Evolutionary conservation across 2,329 filamentous ascomycete species (phyloP), one percentile per base, ranked within the genome.

Genomic region (Fusarium tupiense): DNA sequence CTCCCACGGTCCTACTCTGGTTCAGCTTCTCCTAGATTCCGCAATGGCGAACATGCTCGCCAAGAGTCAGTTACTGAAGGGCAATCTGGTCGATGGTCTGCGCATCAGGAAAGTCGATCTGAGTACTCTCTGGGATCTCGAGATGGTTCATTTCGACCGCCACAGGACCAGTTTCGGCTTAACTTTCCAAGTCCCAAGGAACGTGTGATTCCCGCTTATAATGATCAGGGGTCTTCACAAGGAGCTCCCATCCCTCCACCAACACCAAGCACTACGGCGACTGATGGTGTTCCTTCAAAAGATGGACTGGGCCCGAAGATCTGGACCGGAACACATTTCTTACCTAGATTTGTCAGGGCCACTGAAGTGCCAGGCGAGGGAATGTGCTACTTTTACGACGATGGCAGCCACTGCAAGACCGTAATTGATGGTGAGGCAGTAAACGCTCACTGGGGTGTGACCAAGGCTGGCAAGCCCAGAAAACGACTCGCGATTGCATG

Each of bases 401-500:
- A 97, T 79, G 93, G 93, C 37, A 93, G 91, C 61, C 92, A 94
- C 80, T 96, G 93, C 84, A 94, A 93, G 77, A 94, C 93, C 43
- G 86, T 93, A 35, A 95, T 97, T 72, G 94, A 97, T 77, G 95
- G 95, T 24, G 93, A 97, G 80, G 88, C 88, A 2, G 94, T 98
- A 59, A 98, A 97, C 80, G 94, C 95, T 3, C 93, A 94, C 75
- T 98, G 95, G 95, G 95, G 95, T 22, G 91, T 97, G 16, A 98
- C 95, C 41, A 98, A 98, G 84, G 95, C 95, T 5, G 95, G 95
- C 20, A 98, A 97, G 84, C 95, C 95, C 54, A 90, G 95, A 75
- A 98, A 98, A 85, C 89, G 95, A 64, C 87, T 98, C 64, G 95
- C 95, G 31, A 95, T 97, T 81, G 94, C 94, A n/a, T 98, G 95